Conservation (phyloP, 2,329 filamentous ascomycete species). For the Paramyrothecium sp. region DNA sequence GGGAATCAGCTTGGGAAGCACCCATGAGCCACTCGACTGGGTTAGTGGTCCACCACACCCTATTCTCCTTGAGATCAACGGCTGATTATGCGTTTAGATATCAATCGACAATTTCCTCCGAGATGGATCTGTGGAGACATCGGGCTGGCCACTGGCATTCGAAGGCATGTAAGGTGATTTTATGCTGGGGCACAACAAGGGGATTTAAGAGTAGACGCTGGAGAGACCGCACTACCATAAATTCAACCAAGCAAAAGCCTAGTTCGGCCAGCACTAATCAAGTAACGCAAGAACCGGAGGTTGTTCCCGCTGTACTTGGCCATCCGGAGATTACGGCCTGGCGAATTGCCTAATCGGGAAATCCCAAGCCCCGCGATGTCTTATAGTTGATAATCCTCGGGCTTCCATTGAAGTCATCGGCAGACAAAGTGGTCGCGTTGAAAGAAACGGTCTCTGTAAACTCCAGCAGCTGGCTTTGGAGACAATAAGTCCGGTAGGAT, state of each 20-base stretch:
- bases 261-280: background rate
- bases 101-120: constrained; percentile 26
- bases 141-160: constrained; percentile 3
- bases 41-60: background rate
- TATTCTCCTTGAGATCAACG: background rate
- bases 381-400: background rate
- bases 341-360: constrained; percentile 1
- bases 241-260: no score
- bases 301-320: background rate
- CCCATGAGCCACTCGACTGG: background rate
- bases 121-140: constrained; percentile 4
- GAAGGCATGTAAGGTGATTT: background rate
- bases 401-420: no score
- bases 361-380: background rate
- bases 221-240: no score
- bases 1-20: background rate
- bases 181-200: background rate
- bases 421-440: no score
- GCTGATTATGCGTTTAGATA: constrained; percentile 12
- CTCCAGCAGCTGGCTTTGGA: no score
- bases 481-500: no score
- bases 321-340: background rate
- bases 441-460: no score
- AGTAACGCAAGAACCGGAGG: background rate
- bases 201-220: background rate